Evolutionary conservation across 2,329 filamentous ascomycete species (phyloP).

Genomic region (Talaromyces sp.): DNA sequence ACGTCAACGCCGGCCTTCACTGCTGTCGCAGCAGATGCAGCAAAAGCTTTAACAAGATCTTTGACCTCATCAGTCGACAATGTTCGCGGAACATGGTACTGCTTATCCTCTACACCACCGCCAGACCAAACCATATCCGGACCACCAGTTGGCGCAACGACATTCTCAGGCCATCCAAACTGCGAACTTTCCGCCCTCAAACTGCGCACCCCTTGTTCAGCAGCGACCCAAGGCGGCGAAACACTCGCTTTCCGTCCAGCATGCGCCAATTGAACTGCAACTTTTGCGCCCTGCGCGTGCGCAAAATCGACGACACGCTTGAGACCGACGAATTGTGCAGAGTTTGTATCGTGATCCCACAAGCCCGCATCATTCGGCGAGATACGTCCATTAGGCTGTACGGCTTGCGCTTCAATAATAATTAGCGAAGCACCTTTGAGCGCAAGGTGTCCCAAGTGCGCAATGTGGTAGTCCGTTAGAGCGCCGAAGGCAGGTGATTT

Average conservation of each 20-base stretch:
- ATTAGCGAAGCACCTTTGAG: constrained; percentile 69
- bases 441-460: constrained; percentile 75
- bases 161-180: constrained; percentile 54
- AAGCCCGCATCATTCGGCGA: constrained; percentile 61
- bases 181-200: constrained; percentile 47
- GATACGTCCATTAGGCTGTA: constrained; percentile 74
- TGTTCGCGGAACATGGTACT: constrained; percentile 61
- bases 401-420: constrained; percentile 73
- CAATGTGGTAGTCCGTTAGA: constrained; percentile 74
- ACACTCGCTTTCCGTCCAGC: constrained; percentile 65
- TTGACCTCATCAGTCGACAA: constrained; percentile 67
- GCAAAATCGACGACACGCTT: constrained; percentile 67
- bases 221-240: constrained; percentile 48
- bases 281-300: constrained; percentile 71
- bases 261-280: constrained; percentile 77
- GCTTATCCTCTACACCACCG: constrained; percentile 44
- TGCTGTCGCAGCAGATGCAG: constrained; percentile 55
- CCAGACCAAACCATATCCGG: constrained; percentile 57
- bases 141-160: constrained; percentile 35
- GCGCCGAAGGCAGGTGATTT: constrained; percentile 52
- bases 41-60: constrained; percentile 60
- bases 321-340: constrained; percentile 66
- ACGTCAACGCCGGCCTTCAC: constrained; percentile 70
- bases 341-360: constrained; percentile 64
- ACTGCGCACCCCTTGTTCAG: constrained; percentile 21